Evolutionary conservation across 2,329 filamentous ascomycete species (phyloP).

Genomic region (Monilinia aucupariae): DNA sequence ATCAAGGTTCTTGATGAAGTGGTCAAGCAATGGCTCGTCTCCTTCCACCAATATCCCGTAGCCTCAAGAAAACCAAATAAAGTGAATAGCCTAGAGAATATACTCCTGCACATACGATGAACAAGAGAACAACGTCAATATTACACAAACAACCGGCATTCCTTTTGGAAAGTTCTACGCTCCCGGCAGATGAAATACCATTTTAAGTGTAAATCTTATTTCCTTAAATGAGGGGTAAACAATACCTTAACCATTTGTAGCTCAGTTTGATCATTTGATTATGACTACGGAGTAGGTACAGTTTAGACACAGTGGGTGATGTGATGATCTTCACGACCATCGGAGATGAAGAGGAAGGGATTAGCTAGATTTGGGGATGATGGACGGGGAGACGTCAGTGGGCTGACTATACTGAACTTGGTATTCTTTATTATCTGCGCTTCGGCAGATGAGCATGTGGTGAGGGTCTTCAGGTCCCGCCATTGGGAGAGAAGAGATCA

Average conservation of each 20-base stretch:
- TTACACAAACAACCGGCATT: not conserved
- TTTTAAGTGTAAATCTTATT: not conserved
- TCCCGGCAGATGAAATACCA: constrained; percentile 1
- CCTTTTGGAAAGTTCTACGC: not conserved
- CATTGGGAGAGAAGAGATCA: not conserved
- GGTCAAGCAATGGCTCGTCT: too few relatives aligned
- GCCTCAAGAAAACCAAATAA: not conserved
- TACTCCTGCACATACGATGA: not conserved
- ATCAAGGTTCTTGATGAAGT: too few relatives aligned
- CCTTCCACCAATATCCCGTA: too few relatives aligned
- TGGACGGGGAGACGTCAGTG: not conserved
- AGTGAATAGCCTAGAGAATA: not conserved
- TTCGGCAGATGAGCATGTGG: not conserved
- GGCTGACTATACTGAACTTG: not conserved
- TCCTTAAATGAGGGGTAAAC: not conserved
- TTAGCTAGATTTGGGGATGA: not conserved
- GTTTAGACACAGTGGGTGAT: not conserved
- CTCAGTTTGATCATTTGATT: not conserved
- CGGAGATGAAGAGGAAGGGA: not conserved
- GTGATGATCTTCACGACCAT: constrained; percentile 3
- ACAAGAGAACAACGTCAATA: not conserved
- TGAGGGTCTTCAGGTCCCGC: not conserved
- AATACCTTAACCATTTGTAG: not conserved
- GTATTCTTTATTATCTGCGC: not conserved
- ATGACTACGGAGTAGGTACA: not conserved